phyloP scores from a whole-genome alignment of 768 basidiomycete species.

The Suillus paluster region DNA sequence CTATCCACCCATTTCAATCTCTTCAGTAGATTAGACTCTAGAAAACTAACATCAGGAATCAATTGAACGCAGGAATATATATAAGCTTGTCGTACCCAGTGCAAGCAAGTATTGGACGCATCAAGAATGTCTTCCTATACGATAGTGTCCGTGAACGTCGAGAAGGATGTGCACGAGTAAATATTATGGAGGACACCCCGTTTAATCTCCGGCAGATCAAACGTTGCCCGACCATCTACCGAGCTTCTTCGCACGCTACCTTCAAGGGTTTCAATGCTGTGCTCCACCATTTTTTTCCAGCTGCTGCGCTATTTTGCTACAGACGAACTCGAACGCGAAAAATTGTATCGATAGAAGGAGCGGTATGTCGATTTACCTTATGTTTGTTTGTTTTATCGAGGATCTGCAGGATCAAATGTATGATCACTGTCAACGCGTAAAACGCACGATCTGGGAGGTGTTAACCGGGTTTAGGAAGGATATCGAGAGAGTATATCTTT shows the following conservation, averaged over 20 bases:
- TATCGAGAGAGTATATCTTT: slow-evolving; percentile 86
- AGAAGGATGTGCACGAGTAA: no score
- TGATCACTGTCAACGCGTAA: slow-evolving; percentile 81
- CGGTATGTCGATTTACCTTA: slow-evolving; percentile 45
- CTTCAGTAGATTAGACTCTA: no score
- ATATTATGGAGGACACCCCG: no score
- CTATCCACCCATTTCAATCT: no score
- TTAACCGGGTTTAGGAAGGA: slow-evolving; percentile 73
- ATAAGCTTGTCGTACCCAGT: no score
- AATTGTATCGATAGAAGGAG: slow-evolving; percentile 72
- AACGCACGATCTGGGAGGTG: slow-evolving; percentile 83
- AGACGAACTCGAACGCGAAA: slow-evolving; percentile 81
- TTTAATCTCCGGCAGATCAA: slow-evolving; percentile 45
- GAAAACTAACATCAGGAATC: no score
- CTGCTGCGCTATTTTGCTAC: slow-evolving; percentile 74
- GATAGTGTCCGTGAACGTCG: no score
- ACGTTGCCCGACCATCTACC: slow-evolving; percentile 73
- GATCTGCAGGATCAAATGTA: slow-evolving; percentile 81
- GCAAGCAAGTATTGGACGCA: no score
- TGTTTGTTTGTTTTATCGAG: slow-evolving; percentile 12
- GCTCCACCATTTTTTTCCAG: slow-evolving; percentile 90
- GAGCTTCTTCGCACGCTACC: slow-evolving; percentile 67
- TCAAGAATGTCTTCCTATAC: no score
- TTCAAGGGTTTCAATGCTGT: slow-evolving; percentile 88
- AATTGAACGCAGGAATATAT: no score